Conservation (phyloP, 169 alveolate genomes). For the Eimeria acervulina region DNA sequence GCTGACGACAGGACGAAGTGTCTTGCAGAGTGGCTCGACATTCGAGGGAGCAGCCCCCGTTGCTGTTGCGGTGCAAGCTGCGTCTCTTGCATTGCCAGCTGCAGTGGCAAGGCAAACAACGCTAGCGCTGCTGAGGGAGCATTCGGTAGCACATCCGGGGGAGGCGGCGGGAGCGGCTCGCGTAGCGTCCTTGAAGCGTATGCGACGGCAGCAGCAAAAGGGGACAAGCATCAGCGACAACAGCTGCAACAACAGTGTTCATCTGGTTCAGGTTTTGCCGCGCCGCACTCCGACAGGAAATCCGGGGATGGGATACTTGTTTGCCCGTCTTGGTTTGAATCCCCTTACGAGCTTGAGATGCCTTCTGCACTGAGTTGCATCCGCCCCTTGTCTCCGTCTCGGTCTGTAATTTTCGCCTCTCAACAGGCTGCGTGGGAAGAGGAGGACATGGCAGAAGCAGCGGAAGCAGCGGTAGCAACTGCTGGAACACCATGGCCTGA, state of each 20-base stretch:
- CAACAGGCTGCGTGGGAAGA: conserved; percentile 68
- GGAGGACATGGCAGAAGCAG: conserved; percentile 42
- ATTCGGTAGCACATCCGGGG: not conserved
- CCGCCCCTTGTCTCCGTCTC: conserved; percentile 71
- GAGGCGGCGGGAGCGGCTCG: conserved; percentile 40
- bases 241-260: conserved; percentile 45
- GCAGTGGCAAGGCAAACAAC: not conserved
- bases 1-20: conserved; percentile 49
- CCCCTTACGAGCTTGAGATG: not conserved
- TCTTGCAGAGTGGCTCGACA: conserved; percentile 72
- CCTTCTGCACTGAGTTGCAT: not conserved
- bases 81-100: conserved; percentile 48
- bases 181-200: conserved; percentile 51
- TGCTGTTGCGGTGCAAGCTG: conserved; percentile 74
- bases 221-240: conserved; percentile 43
- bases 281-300: not conserved
- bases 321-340: conserved; percentile 72
- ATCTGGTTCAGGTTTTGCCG: not conserved
- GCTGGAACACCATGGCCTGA: conserved; percentile 71
- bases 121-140: not conserved
- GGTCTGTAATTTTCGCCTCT: conserved; percentile 27
- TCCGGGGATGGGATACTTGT: conserved; percentile 25
- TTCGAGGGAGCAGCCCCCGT: conserved; percentile 19
- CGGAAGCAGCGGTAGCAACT: conserved; percentile 67
- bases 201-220: conserved; percentile 25